Evolutionary conservation across 2,329 filamentous ascomycete species (phyloP).

Genomic region (Arthrobotrys sphaeroides): DNA sequence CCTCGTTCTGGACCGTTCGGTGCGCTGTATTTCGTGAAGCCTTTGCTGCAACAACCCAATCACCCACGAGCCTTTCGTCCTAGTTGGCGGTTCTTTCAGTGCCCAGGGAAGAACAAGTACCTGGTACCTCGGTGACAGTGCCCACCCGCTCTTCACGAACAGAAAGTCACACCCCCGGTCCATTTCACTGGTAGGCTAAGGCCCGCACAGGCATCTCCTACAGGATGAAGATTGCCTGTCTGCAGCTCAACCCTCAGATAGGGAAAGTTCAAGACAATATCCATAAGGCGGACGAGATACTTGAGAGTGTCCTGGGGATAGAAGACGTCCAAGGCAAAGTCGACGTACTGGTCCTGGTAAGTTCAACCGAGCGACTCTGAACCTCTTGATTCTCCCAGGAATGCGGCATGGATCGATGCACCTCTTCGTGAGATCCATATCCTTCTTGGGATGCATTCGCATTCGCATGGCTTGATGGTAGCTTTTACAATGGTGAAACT

Average conservation of each 20-base stretch:
- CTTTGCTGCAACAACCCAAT: slow-evolving; percentile 22
- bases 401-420: slow-evolving; percentile 39
- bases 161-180: slow-evolving; percentile 2
- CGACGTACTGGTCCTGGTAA: slow-evolving; percentile 79
- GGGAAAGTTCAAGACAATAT: slow-evolving; percentile 77
- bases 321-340: slow-evolving; percentile 71
- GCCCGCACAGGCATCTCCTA: slow-evolving; percentile 31
- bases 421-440: slow-evolving; percentile 5
- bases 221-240: slow-evolving; percentile 61
- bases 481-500: slow-evolving; percentile 7
- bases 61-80: slow-evolving; percentile 8
- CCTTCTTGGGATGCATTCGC: slow-evolving; percentile 19
- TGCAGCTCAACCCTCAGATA: slow-evolving; percentile 77
- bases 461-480: slow-evolving; percentile 1
- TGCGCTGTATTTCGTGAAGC: slow-evolving; percentile 17
- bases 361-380: slow-evolving; percentile 68
- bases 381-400: not conserved
- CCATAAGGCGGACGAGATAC: slow-evolving; percentile 71
- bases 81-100: not conserved
- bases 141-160: slow-evolving; percentile 10
- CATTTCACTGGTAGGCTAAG: slow-evolving; percentile 22
- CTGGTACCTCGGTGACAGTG: slow-evolving; percentile 35
- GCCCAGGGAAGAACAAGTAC: slow-evolving; percentile 26
- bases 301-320: slow-evolving; percentile 66
- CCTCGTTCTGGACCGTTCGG: slow-evolving; percentile 47